Evolutionary conservation across 495 filamentous ascomycete genomes (phyloP).

Genomic region (Trypethelium eluteriae): DNA sequence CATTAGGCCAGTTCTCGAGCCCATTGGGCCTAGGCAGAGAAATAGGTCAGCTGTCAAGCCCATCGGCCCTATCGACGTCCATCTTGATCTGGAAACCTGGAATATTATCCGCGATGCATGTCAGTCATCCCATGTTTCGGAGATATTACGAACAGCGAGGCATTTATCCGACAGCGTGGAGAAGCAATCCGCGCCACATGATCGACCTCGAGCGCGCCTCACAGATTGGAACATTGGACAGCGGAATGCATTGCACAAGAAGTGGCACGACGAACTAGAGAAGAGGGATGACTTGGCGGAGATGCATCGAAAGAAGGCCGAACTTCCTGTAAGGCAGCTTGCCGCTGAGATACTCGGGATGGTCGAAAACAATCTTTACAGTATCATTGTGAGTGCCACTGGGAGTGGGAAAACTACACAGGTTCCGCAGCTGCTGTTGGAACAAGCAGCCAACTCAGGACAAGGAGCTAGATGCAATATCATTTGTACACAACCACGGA

Average conservation of each 20-base stretch:
- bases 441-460: slow-evolving; percentile 42
- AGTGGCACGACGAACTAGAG: slow-evolving; percentile 29
- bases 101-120: slow-evolving; percentile 36
- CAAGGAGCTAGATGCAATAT: slow-evolving; percentile 44
- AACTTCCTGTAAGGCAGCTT: slow-evolving; percentile 47
- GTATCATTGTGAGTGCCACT: slow-evolving; percentile 50
- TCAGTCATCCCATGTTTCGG: not conserved
- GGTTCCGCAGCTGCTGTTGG: slow-evolving; percentile 52
- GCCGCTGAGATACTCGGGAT: slow-evolving; percentile 41
- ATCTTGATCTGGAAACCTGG: slow-evolving; percentile 35
- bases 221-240: slow-evolving; percentile 18
- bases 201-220: not conserved
- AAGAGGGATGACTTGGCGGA: slow-evolving; percentile 30
- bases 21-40: slow-evolving; percentile 22
- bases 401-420: slow-evolving; percentile 58
- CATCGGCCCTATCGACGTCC: slow-evolving; percentile 30
- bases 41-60: slow-evolving; percentile 30
- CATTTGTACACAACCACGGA: slow-evolving; percentile 53
- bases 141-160: not conserved
- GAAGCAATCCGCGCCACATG: not conserved
- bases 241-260: slow-evolving; percentile 29
- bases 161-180: not conserved
- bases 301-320: slow-evolving; percentile 35
- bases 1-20: slow-evolving; percentile 28
- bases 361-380: slow-evolving; percentile 43